Evolutionary conservation across 1,284 basidiomycete genomes (phyloP), one percentile per base, ranked within the genome.

Genomic region (Pseudozyma flocculosa): DNA sequence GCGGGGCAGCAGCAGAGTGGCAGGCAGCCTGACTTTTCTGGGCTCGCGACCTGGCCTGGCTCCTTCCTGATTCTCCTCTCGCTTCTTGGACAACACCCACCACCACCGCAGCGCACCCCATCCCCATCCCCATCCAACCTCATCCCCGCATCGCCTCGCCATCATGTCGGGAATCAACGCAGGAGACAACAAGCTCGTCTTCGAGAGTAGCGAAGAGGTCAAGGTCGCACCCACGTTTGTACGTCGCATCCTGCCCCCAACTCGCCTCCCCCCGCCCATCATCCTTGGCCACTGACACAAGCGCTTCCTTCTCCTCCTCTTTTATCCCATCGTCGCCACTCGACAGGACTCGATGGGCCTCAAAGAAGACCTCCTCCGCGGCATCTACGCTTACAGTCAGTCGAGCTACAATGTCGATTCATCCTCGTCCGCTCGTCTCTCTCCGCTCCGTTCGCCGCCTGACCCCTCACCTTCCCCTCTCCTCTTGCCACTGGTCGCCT

Each of bases 321-420:
- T n/a, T n/a, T n/a, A n/a, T n/a, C n/a, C n/a, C n/a, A n/a, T n/a
- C n/a, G n/a, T n/a, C n/a, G n/a, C n/a, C n/a, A 26, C 42, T 50
- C 18, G 39, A 50, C 92, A 93, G 80, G 93, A 96, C 79, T 89
- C 93, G 81, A 87, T 97, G 55, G 88, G 87, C 61, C 80, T 99
- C 73, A 96, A 97, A 81, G 92, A 94, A 79, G 92, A 97, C 79
- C 85, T 98, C 40, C 81, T 97, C 45, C 87, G 95, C 59, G 95
- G 95, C 69, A 92, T 98, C 80, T 98, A 98, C 79, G 95, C 94
- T 46, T 99, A 98, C 83, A 95, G 93, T 95, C 68, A 67, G 90
- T 85, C 40, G 40, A 17, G 13, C n/a, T 23, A 38, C 21, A 29
- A n/a, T n/a, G n/a, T n/a, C n/a, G n/a, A n/a, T n/a, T n/a, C n/a